Percentiles rank a stretch among this genome's conserved stretches.
Conservation (phyloP, 805 yeast genomes). For the Ogataea sp. region DNA sequence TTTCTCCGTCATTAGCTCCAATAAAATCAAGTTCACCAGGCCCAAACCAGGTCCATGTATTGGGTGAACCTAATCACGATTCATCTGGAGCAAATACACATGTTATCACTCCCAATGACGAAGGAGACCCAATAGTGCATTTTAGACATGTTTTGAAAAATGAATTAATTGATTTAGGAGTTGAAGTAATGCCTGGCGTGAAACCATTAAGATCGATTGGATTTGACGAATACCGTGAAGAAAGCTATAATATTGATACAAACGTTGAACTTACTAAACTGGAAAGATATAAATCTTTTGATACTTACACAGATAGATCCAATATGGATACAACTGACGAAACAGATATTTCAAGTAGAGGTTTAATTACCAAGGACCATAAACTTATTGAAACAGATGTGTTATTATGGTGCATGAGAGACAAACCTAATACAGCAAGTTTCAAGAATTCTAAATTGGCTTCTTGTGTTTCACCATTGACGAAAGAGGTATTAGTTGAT, state of each 20-base stretch:
- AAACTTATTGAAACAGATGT: conserved; percentile 4
- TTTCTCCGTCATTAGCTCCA: neutral
- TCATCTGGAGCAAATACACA: too few species aligned
- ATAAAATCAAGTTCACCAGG: too few species aligned
- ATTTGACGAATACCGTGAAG: neutral
- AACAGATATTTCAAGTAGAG: neutral
- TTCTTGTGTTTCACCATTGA: conserved; percentile 3
- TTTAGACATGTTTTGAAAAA: neutral
- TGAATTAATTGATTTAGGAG: conserved; percentile 2
- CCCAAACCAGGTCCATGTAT: too few species aligned
- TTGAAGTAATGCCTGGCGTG: conserved; percentile 1
- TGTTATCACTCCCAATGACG: too few species aligned
- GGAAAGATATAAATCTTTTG: neutral
- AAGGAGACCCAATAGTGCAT: neutral
- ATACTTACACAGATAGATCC: neutral
- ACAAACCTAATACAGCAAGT: conserved; percentile 3
- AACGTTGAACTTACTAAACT: too few species aligned
- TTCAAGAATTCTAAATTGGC: conserved; percentile 1
- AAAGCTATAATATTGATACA: too few species aligned
- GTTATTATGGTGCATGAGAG: conserved; percentile 5
- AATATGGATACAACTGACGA: neutral
- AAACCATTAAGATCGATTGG: conserved; percentile 1
- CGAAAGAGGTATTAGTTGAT: conserved; percentile 4
- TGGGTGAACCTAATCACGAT: too few species aligned
- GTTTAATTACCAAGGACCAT: conserved; percentile 2